Evolutionary conservation across 2,329 filamentous ascomycete species (phyloP), one percentile per base, ranked within the genome.

Genomic region (Teratosphaeria destructans): DNA sequence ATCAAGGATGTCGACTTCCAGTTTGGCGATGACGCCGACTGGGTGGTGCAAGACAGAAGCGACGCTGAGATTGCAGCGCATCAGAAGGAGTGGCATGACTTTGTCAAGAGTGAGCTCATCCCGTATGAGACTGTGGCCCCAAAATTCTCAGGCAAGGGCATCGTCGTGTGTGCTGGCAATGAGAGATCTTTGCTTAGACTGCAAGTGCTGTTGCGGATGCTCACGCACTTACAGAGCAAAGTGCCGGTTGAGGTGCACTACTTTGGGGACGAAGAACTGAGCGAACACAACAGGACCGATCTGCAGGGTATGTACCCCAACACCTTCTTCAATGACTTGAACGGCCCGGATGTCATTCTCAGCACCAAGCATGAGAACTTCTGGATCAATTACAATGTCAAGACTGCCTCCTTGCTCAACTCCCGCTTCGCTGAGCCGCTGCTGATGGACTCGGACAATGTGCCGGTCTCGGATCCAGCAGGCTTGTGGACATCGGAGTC

Each of bases 391-490:
- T 71, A 70, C 61, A 67, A 73, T 56, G 64, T 74, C 62, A 74
- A 74, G 63, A 69, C 69, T 8, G 71, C 70, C 2, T 70, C 72
- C 11, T 47, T 74, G 34, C 59, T 74, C 61, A 73, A 74, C 59
- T 72, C 72, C 6, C 69, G 69, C 29, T 74, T 73, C 61, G 69
- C 70, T 32, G 72, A 74, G 61, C 65, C 66, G 3, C 62, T 74
- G 11, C 61, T 74, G 1, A 61, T 74, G n/a, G 72, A 74, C 63
- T 71, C 71, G 10, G 72, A 74, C 62, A 74, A 74, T 58, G 65
- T 74, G 54, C 71, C 72, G 16, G 60, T 69, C 37, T 59, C 70
- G n/a, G 67, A 67, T 39, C 71, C 71, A 2, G 68, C 61, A 19
- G 53, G 56, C 6, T 64, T 74, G 8, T 74, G 63, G 57, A 64